Conservation (phyloP, 176 grass and related monocot species). For the Pontederia paniculata region DNA sequence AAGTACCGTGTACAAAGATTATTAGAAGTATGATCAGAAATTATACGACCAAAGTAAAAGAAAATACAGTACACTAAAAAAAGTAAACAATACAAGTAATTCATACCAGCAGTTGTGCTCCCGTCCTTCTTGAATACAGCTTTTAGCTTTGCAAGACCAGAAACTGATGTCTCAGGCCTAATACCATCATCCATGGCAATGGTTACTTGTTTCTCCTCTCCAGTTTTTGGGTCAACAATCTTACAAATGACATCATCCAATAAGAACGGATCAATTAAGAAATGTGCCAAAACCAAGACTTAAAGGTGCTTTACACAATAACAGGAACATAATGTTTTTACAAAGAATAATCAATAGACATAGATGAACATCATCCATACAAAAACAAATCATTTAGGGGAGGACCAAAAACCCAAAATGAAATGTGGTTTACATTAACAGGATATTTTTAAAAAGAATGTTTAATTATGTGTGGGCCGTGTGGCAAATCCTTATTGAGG, state of each 20-base stretch:
- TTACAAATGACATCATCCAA: slow-evolving; percentile 11
- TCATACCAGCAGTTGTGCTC: slow-evolving; percentile 81
- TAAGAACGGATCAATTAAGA: not conserved
- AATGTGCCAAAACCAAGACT: not conserved
- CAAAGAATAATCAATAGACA: too few species aligned
- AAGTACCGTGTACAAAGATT: not conserved
- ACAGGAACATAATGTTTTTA: not conserved
- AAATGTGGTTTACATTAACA: too few species aligned
- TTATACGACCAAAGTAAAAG: not conserved
- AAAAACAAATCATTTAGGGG: too few species aligned
- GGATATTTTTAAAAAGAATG: too few species aligned
- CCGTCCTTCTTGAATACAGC: slow-evolving; percentile 94
- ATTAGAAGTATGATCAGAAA: not conserved
- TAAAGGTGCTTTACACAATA: not conserved
- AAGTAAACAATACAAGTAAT: not conserved
- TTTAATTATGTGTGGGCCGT: too few species aligned
- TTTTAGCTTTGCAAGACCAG: slow-evolving; percentile 72
- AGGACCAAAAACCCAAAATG: too few species aligned
- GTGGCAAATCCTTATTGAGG: too few species aligned
- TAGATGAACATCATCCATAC: too few species aligned
- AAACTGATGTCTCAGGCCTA: slow-evolving; percentile 52
- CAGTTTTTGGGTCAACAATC: slow-evolving; percentile 88
- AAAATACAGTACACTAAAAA: not conserved
- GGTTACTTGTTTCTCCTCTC: slow-evolving; percentile 71
- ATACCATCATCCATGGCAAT: slow-evolving; percentile 97